Conservation (phyloP, 208 protist genomes). For the Crithidia fasciculata region DNA sequence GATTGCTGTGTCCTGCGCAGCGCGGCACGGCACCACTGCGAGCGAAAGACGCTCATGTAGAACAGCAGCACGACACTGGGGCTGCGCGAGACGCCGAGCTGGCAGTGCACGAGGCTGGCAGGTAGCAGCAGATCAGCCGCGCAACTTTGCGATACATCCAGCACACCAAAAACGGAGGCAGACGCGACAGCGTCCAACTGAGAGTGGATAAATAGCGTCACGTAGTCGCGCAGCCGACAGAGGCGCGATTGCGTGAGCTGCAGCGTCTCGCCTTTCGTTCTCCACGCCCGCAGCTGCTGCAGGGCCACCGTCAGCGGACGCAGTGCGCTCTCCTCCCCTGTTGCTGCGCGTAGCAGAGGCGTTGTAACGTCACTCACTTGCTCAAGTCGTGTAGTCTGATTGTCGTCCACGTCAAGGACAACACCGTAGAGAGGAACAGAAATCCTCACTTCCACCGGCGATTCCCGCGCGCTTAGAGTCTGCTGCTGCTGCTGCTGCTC, state of each 20-base stretch:
- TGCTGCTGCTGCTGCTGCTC: not conserved
- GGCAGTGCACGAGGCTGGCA: conserved; percentile 79
- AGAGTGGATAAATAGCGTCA: not conserved
- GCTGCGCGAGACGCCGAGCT: conserved; percentile 80
- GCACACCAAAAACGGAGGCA: too few species aligned
- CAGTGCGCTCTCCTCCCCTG: not conserved
- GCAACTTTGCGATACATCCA: not conserved
- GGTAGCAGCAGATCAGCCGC: conserved; percentile 15
- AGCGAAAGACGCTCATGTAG: conserved; percentile 30
- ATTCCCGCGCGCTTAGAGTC: not conserved
- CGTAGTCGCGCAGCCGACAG: not conserved
- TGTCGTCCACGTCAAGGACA: conserved; percentile 26
- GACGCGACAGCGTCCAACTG: too few species aligned
- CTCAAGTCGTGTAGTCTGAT: conserved; percentile 25
- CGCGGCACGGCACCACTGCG: conserved; percentile 8
- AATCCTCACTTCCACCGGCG: conserved; percentile 1
- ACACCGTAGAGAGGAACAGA: conserved; percentile 32
- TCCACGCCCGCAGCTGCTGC: conserved; percentile 21
- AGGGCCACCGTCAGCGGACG: conserved; percentile 9
- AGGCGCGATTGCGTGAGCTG: conserved; percentile 3
- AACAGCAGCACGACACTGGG: conserved; percentile 65
- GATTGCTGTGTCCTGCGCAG: too few species aligned
- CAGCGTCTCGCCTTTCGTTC: not conserved
- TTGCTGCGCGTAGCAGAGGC: conserved; percentile 10
- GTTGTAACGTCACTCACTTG: conserved; percentile 25